Base-by-base conservation (phyloP, 352 stramenopile species). In the Pythium biforme region DNA sequence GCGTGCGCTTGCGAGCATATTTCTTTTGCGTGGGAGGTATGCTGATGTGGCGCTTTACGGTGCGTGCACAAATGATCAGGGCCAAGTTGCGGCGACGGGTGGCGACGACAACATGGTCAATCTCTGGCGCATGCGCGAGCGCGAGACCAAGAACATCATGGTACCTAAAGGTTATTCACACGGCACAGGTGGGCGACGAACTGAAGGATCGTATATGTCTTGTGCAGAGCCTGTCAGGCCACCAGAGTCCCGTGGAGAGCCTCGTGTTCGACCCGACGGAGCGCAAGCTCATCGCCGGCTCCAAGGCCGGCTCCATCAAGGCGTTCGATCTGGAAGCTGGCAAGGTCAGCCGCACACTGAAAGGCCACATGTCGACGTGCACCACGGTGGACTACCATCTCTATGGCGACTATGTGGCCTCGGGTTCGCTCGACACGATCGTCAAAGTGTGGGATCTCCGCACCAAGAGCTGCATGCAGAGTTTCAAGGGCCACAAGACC, bases 131-230 rank as follows among this genome's bases (percentile, higher is more conserved):
- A 86, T 94, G 79, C 81, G 83, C 34, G 85, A 94, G 61, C 88
- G 84, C 55, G 81, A 94, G 72, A 94, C 83, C 57, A 94, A 94
- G 67, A 94, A 92, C 64, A 91, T 94, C 43, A 90, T 92, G 81
- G 85, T 94, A 20, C 29, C 54, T 31, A 14, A 0, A 45, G 29
- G 5, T 25, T 54, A 7, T 15, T 10, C 0, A 25, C 22, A 15
- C 3, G 27, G 25, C 12, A 7, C 39, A 4, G 25, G 3, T 60
- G 40, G 4, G n/a, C n/a, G n/a, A n/a, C n/a, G n/a, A n/a, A 25
- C 41, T 52, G 25, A 50, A 11, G 31, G 29, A 47, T 47, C 20
- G 11, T 19, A 46, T 45, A n/a, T 22, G 0, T 34, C 15, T 20
- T 40, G 4, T 43, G 29, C n/a, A 94, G 86, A 95, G 82, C 33